Conservation (phyloP, 2,329 filamentous ascomycete genomes). For the Didymella segeticola region DNA sequence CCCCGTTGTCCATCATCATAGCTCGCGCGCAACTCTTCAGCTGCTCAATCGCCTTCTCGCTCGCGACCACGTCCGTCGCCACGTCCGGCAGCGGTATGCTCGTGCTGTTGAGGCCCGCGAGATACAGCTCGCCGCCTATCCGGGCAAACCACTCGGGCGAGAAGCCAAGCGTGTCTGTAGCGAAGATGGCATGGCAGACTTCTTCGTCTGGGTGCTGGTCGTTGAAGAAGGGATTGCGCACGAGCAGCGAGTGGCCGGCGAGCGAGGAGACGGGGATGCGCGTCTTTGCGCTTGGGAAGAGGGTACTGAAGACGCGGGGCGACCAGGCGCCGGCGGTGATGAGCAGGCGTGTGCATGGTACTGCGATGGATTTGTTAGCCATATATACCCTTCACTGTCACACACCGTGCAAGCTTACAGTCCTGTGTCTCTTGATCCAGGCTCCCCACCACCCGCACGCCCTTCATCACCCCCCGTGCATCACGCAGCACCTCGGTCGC, state of each 20-base stretch:
- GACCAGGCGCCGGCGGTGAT: slow-evolving; percentile 77
- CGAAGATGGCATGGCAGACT: slow-evolving; percentile 73
- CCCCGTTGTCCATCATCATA: slow-evolving; percentile 54
- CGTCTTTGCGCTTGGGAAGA: slow-evolving; percentile 66
- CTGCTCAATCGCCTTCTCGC: slow-evolving; percentile 56
- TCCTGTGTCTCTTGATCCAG: slow-evolving; percentile 55
- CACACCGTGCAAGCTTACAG: slow-evolving; percentile 42
- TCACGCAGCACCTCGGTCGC: slow-evolving; percentile 63
- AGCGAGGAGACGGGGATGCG: slow-evolving; percentile 66
- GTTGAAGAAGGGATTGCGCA: slow-evolving; percentile 65
- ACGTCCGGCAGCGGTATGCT: slow-evolving; percentile 65
- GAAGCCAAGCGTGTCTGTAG: slow-evolving; percentile 64
- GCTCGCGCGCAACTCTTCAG: slow-evolving; percentile 58
- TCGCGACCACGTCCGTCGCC: slow-evolving; percentile 59
- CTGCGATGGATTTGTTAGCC: slow-evolving; percentile 37
- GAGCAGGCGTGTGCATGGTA: slow-evolving; percentile 71
- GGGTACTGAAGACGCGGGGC: slow-evolving; percentile 64
- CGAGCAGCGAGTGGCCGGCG: slow-evolving; percentile 75
- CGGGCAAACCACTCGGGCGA: slow-evolving; percentile 76
- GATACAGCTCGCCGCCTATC: slow-evolving; percentile 71
- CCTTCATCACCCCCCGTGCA: slow-evolving; percentile 57
- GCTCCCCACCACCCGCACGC: slow-evolving; percentile 49
- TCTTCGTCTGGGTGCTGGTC: slow-evolving; percentile 50
- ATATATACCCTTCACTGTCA: too few relatives aligned
- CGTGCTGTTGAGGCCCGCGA: slow-evolving; percentile 73